These are phyloP conservation scores for Onygena corvina DNA, from an alignment of 2,329 filamentous ascomycete species.

Conservation along the genomic window DNA sequence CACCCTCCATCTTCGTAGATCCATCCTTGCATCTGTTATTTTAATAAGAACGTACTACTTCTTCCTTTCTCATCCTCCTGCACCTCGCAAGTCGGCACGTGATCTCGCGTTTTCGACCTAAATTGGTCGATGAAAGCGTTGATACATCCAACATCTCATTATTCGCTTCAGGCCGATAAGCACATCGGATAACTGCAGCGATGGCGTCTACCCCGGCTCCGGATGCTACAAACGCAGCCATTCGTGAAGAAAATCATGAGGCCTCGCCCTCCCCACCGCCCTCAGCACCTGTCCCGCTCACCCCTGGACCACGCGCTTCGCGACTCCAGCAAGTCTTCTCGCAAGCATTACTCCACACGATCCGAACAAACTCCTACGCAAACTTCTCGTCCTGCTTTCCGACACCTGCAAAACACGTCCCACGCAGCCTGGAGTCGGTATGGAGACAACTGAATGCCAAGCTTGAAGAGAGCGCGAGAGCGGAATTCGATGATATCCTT, in stretches of 20 bases:
- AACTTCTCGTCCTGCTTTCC: slow-evolving; percentile 55
- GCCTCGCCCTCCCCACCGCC: slow-evolving; percentile 41
- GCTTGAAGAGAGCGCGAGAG: slow-evolving; percentile 45
- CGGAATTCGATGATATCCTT: slow-evolving; percentile 51
- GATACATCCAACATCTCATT: not conserved
- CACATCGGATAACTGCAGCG: not conserved
- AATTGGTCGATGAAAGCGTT: too few relatives aligned
- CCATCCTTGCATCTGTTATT: too few relatives aligned
- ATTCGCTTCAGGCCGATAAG: not conserved
- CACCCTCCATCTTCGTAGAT: not conserved
- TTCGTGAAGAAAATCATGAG: slow-evolving; percentile 11
- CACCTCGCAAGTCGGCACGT: not conserved
- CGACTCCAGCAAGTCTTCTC: slow-evolving; percentile 49
- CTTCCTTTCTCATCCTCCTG: too few relatives aligned
- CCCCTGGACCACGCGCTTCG: slow-evolving; percentile 49
- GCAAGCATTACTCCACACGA: slow-evolving; percentile 46
- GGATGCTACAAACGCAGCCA: not conserved
- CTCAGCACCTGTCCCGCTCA: slow-evolving; percentile 41
- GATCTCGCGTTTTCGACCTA: too few relatives aligned
- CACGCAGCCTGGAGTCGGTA: slow-evolving; percentile 44
- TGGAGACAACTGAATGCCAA: slow-evolving; percentile 48
- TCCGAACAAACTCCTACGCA: slow-evolving; percentile 49
- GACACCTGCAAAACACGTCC: slow-evolving; percentile 47
- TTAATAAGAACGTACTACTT: too few relatives aligned
- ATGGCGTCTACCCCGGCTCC: not conserved